Base-by-base conservation (phyloP, 805 yeast species). In the Saccharomycopsis sp. region DNA sequence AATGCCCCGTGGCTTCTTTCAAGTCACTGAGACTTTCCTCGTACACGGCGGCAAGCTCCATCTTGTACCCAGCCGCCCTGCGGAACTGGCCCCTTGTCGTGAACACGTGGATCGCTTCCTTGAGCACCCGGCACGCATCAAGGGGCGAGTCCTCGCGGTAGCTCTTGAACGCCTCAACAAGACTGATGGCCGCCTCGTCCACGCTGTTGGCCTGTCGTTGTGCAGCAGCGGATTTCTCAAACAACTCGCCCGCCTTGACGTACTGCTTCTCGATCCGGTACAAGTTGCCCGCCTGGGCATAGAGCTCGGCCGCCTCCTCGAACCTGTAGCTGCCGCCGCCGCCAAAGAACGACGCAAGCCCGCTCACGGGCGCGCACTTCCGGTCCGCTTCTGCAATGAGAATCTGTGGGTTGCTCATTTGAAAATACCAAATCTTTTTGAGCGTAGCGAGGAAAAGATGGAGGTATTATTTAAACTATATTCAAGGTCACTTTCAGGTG, bases 221-320 rank as follows among this genome's bases (percentile, higher is more conserved):
- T 44, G 78, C 73, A 12, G 71, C 75, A 1, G 96, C 94, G 1
- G 98, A 97, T 53, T 75, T 77, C 46, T 82, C 79, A 56, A 88
- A 89, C 15, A 86, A 77, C 48, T 71, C 65, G 8, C 97, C 97
- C 0, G 97, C 96, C 39, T 69, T 64, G 16, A 67, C 62, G 50
- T 73, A 71, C 55, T 86, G 82, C 54, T 83, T 84, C 51, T 75
- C 77, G 43, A 92, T 62, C 48, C 88, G 73, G 65, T 77, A 92
- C 21, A 75, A 70, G 55, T 89, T 92, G n/a, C 94, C 99, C 2
- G 98, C 98, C 60, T 88, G 94, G 17, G 80, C 68, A 56, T 79
- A 89, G 21, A 85, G 62, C 50, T 92, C 98, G 3, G 88, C 80
- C 3, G 98, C 97, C 49, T 92, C 98, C 57, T 92, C 99, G 39